Evolutionary conservation across 2,329 filamentous ascomycete species (phyloP), one percentile per base, ranked within the genome.

Genomic region (Cladobotryum protrusum): DNA sequence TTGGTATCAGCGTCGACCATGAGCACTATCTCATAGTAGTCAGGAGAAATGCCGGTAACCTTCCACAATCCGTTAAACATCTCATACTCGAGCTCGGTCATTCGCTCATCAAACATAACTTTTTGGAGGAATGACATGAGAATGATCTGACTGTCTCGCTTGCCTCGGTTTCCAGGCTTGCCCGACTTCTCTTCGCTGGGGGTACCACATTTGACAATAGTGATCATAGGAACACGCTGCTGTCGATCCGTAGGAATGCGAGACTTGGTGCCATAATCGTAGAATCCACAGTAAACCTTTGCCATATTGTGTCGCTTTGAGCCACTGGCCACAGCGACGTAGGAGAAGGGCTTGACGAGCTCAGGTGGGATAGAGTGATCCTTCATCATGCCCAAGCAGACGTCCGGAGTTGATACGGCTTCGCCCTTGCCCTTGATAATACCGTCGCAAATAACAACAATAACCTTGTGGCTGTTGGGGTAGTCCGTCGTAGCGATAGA

Each of bases 11-110:
- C 93, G 70, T 99, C 93, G 45, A 99, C 93, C 92, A 97, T 97
- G 70, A 99, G 87, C 54, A 97, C 89, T 19, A 92, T 86, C 68
- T 99, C 93, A 69, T 97, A 99, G 68, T 91, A 99, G 70, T 99
- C 93, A 13, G 93, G 93, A 4, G 91, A 95, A 56, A 99, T 97
- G 59, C 95, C 95, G 15, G 93, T 99, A 41, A 99, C 89, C 69
- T 96, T 96, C 91, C 92, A 99, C 56, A 99, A 78, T 48, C 93
- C 93, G 66, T 97, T 99, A 76, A 99, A 99, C 88, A 99, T 97
- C 66, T 99, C 93, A 64, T 90, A 99, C 68, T 99, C 93, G 47
- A 99, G 85, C 69, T 99, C 92, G 15, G 95, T 99, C 93, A 99
- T 99, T 54, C 93, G 87, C 72, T 99, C 95, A 67, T 99, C 93